Evolutionary conservation across 2,329 filamentous ascomycete genomes (phyloP).

Genomic region (Coleophoma crateriformis): DNA sequence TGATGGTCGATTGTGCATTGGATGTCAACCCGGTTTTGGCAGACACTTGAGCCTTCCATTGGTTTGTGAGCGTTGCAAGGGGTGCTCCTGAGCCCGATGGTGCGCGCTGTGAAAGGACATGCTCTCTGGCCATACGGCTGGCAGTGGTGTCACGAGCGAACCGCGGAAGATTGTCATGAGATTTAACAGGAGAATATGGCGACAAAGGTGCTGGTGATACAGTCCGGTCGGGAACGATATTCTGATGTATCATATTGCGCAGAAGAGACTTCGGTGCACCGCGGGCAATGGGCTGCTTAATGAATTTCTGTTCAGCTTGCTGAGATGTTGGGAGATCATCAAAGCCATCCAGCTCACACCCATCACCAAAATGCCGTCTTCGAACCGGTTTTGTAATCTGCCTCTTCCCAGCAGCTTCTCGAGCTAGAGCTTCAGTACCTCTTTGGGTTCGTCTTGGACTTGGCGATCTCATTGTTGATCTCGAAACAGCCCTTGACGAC

Average conservation of each 20-base stretch:
- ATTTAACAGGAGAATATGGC: conserved; percentile 38
- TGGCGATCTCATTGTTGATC: conserved; percentile 49
- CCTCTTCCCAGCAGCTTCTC: conserved; percentile 53
- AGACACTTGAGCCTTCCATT: conserved; percentile 29
- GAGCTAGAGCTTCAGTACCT: conserved; percentile 32
- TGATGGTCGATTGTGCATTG: conserved; percentile 37
- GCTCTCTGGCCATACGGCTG: conserved; percentile 60
- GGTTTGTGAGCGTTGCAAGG: conserved; percentile 39
- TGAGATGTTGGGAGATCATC: conserved; percentile 90
- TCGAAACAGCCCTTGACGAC: conserved; percentile 50
- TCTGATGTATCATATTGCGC: conserved; percentile 52
- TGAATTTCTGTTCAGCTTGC: conserved; percentile 72
- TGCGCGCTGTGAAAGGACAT: conserved; percentile 53
- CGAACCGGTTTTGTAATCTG: conserved; percentile 69
- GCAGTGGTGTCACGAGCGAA: conserved; percentile 62
- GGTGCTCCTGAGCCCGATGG: conserved; percentile 42
- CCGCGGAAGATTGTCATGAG: conserved; percentile 48
- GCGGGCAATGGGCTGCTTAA: conserved; percentile 70
- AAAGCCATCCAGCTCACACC: conserved; percentile 86
- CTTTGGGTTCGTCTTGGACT: conserved; percentile 45
- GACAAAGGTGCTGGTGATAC: conserved; percentile 44
- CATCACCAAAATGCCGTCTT: conserved; percentile 78
- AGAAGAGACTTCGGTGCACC: conserved; percentile 57
- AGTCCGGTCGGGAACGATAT: conserved; percentile 47
- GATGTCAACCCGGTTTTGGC: conserved; percentile 36